Evolutionary conservation across 2,329 filamentous ascomycete genomes (phyloP).

Genomic region (Sarocladium brachiariae): DNA sequence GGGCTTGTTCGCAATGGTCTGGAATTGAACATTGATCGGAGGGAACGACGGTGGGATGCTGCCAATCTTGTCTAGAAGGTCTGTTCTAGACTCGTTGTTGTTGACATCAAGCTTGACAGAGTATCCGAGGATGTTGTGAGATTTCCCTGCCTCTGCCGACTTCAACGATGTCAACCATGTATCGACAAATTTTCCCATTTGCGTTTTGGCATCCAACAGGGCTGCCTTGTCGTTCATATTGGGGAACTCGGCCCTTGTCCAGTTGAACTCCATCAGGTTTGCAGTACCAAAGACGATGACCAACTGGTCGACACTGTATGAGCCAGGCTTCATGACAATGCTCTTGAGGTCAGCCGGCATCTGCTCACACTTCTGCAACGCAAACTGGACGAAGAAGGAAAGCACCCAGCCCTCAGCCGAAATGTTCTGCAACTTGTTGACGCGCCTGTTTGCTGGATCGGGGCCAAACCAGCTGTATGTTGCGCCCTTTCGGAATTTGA

Average conservation of each 20-base stretch:
- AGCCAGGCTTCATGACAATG: background rate
- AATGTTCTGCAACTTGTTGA: too few species aligned
- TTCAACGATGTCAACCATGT: background rate
- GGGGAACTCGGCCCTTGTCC: background rate
- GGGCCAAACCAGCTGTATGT: too few species aligned
- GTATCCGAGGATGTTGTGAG: background rate
- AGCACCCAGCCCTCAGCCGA: background rate
- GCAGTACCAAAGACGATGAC: background rate
- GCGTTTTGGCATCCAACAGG: too few species aligned
- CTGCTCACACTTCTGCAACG: background rate
- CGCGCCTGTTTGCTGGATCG: too few species aligned
- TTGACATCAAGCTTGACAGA: background rate
- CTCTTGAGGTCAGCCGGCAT: background rate
- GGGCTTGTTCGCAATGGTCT: too few species aligned
- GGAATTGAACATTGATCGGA: too few species aligned
- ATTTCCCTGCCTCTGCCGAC: background rate
- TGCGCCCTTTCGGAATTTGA: background rate
- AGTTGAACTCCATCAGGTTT: background rate
- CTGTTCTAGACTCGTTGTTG: too few species aligned
- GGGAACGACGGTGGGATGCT: too few species aligned
- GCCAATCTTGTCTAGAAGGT: too few species aligned
- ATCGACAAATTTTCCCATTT: background rate
- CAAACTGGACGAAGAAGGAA: background rate
- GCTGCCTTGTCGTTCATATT: background rate
- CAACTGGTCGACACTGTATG: background rate